Evolutionary conservation across 768 basidiomycete genomes (phyloP).

Genomic region (Lentinus tigrinus): DNA sequence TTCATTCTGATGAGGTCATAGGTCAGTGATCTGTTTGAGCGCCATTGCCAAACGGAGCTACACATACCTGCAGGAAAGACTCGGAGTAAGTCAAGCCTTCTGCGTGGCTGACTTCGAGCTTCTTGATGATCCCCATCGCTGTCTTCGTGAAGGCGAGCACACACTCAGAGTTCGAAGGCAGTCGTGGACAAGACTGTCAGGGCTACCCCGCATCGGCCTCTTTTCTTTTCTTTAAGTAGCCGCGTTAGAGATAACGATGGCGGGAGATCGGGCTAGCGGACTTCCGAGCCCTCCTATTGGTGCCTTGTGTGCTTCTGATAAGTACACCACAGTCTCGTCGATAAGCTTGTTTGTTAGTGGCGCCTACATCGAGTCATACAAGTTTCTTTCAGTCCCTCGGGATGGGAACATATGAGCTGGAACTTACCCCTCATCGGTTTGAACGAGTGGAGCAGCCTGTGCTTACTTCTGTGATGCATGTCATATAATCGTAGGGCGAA

Average conservation of each 20-base stretch:
- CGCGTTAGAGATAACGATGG: slow-evolving; percentile 1
- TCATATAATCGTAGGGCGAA: too few species aligned
- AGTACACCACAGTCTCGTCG: background rate
- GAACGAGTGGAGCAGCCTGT: too few species aligned
- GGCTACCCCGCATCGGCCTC: slow-evolving; percentile 4
- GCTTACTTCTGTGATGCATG: too few species aligned
- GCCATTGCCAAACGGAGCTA: too few species aligned
- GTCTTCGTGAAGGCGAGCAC: background rate
- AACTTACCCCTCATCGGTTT: too few species aligned
- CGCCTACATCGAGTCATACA: too few species aligned
- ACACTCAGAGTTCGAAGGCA: background rate
- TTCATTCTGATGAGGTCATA: slow-evolving; percentile 49
- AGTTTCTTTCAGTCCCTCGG: too few species aligned
- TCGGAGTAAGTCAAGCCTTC: slow-evolving; percentile 52
- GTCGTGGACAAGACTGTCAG: background rate
- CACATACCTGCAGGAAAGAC: slow-evolving; percentile 55
- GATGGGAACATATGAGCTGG: too few species aligned
- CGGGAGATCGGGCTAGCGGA: background rate
- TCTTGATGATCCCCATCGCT: slow-evolving; percentile 26
- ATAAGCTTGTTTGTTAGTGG: background rate
- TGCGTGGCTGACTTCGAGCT: slow-evolving; percentile 53
- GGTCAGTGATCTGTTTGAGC: slow-evolving; percentile 3
- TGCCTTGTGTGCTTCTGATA: background rate
- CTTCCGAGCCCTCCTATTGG: background rate
- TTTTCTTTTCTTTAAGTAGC: slow-evolving; percentile 1